phyloP scores from a whole-genome alignment of 129 eudicot species.

The Dittrichia graveolens region DNA sequence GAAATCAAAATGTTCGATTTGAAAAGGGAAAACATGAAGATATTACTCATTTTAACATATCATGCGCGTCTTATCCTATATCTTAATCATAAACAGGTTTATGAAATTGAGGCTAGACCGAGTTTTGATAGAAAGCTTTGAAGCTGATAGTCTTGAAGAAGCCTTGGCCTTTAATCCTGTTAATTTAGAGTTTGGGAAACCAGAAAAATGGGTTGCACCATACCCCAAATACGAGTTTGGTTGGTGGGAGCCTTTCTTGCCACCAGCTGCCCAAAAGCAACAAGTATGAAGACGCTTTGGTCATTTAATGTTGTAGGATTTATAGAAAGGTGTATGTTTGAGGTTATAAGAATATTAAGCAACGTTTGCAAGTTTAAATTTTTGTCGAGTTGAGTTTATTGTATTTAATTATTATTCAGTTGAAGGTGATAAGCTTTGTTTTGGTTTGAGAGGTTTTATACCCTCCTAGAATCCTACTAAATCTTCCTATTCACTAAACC shows the following conservation, averaged over 20 bases:
- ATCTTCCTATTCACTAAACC: no score
- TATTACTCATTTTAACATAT: not conserved
- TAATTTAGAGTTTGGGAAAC: conserved; percentile 77
- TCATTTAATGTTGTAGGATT: conserved; percentile 21
- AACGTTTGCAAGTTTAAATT: conserved; percentile 17
- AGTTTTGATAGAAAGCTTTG: conserved; percentile 78
- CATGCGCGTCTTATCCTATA: not conserved
- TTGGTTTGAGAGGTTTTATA: not conserved
- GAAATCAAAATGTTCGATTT: not conserved
- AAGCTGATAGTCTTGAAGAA: conserved; percentile 83
- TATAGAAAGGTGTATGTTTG: conserved; percentile 28
- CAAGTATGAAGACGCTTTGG: conserved; percentile 36
- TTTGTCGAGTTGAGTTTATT: conserved; percentile 36
- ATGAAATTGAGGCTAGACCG: conserved; percentile 91
- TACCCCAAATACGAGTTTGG: conserved; percentile 84
- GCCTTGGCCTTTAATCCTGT: conserved; percentile 77
- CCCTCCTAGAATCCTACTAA: no score
- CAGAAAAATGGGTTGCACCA: conserved; percentile 89
- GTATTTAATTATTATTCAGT: conserved; percentile 10
- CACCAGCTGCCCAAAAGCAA: conserved; percentile 47
- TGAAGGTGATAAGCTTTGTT: not conserved
- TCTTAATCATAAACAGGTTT: conserved; percentile 53
- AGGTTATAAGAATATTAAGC: conserved; percentile 24
- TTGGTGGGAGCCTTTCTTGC: conserved; percentile 92
- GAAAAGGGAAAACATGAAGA: no score